These are phyloP conservation scores for Agrocybe chaxingu DNA, from an alignment of 768 basidiomycete species.

Conservation along the genomic window DNA sequence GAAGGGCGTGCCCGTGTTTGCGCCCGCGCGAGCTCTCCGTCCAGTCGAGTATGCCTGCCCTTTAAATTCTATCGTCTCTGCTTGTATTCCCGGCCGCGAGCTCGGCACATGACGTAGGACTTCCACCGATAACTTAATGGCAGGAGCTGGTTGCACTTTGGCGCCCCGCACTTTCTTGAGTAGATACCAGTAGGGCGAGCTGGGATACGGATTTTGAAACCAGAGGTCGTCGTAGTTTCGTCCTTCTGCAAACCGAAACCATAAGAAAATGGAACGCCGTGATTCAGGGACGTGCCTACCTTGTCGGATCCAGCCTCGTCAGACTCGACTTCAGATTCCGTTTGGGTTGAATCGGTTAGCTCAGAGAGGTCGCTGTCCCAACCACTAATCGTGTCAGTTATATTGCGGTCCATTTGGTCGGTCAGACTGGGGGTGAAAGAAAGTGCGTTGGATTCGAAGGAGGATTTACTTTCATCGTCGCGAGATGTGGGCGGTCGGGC, in stretches of 20 bases:
- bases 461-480: too few species aligned
- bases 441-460: too few species aligned
- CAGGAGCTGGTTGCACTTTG: constrained; percentile 30
- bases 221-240: constrained; percentile 11
- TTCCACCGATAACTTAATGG: constrained; percentile 35
- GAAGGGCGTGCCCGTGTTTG: constrained; percentile 8
- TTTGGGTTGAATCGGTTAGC: constrained; percentile 22
- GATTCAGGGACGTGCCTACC: neutral
- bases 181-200: constrained; percentile 14
- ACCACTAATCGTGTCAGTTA: constrained; percentile 11
- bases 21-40: constrained; percentile 13
- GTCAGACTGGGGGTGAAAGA: neutral
- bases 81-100: constrained; percentile 32
- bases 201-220: constrained; percentile 33
- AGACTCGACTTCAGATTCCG: constrained; percentile 12
- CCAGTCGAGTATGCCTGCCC: constrained; percentile 18
- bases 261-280: neutral
- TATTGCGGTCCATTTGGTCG: neutral
- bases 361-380: constrained; percentile 35
- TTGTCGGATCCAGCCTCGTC: constrained; percentile 1
- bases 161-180: constrained; percentile 24
- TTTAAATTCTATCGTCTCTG: constrained; percentile 25
- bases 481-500: too few species aligned
- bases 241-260: neutral
- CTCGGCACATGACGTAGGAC: constrained; percentile 38